Base-by-base conservation (phyloP, 495 filamentous ascomycete species). In the Pyrenula massariospora region DNA sequence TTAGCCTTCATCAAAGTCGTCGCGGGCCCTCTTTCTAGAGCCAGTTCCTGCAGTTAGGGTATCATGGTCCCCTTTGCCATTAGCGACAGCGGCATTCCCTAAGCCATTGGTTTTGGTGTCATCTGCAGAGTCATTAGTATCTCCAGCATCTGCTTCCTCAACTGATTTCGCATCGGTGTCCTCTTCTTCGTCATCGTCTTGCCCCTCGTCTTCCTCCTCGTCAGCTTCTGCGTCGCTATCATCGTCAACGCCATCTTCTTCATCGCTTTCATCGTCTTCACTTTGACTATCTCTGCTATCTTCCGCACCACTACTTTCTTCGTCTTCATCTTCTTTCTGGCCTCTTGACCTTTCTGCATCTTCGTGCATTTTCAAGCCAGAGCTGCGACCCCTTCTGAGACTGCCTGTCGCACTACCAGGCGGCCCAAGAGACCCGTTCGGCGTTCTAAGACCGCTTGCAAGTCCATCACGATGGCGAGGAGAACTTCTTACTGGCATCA, bases 221-320 rank as follows among this genome's bases (percentile, higher is more conserved):
- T 53, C 61, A 12, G 56, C 62, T 12, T 54, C 64, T 8, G 31
- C 58, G 2, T 59, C 58, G 24, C 62, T 60, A 52, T 36, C 63
- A 3, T 60, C 54, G 2, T 22, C 54, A 11, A 56, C 58, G 36
- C 57, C 54, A 24, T 56, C 54, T 3, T 58, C 57, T 1, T 52
- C 49, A 48, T 55, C 51, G 1, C 58, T 47, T 36, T 61, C 50
- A 22, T 48, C 60, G 24, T 58, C 59, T 15, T 56, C 54, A 48
- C 36, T 25, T 48, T 25, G 19, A 42, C 55, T 25, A 12, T 24
- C 22, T 31, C 23, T 31, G 36, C 36, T 25, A 11, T 48, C 31
- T 22, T 55, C n/a, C 25, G 53, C 10, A 42, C 42, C n/a, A 25
- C n/a, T 23, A 20, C 22, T 11, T 10, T 52, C 12, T 52, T 22